phyloP scores from a whole-genome alignment of 2,329 filamentous ascomycete genomes.

The Penicillium sp. region DNA sequence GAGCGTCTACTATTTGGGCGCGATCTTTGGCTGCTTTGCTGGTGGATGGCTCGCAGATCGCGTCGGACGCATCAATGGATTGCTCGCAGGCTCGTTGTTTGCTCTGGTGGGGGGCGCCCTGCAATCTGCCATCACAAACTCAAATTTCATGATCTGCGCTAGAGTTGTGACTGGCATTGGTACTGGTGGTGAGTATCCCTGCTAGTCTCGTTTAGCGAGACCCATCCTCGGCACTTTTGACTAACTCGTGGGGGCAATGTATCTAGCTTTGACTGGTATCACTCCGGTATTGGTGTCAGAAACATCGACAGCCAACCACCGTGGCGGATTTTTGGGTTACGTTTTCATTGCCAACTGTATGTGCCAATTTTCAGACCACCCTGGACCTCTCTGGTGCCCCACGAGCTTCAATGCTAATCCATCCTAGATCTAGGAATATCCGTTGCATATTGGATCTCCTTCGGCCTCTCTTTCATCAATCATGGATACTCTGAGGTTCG shows the following conservation, averaged over 20 bases:
- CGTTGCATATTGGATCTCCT: constrained; percentile 42
- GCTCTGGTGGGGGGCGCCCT: constrained; percentile 56
- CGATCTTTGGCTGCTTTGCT: constrained; percentile 55
- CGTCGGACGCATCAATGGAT: constrained; percentile 58
- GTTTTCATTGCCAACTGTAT: constrained; percentile 58
- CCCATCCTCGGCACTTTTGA: not conserved
- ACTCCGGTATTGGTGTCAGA: constrained; percentile 56
- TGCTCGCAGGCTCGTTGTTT: constrained; percentile 54
- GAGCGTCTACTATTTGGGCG: constrained; percentile 59
- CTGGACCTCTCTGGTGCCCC: not conserved
- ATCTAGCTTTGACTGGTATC: constrained; percentile 51
- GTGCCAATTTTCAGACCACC: not conserved
- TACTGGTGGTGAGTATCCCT: constrained; percentile 47
- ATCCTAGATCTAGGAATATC: constrained; percentile 52
- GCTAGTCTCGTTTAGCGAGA: constrained; percentile 16
- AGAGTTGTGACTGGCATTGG: constrained; percentile 58
- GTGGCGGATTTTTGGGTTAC: constrained; percentile 53
- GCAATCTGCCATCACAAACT: constrained; percentile 51
- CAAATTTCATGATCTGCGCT: constrained; percentile 55
- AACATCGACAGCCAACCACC: constrained; percentile 51
- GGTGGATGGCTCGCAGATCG: constrained; percentile 58
- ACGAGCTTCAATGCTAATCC: constrained; percentile 4
- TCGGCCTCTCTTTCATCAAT: constrained; percentile 40
- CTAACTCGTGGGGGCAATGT: constrained; percentile 20
- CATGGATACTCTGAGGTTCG: constrained; percentile 38